These are phyloP conservation scores for Daphne laureola DNA, from an alignment of 441 rosid genomes.

Conservation along the genomic window DNA sequence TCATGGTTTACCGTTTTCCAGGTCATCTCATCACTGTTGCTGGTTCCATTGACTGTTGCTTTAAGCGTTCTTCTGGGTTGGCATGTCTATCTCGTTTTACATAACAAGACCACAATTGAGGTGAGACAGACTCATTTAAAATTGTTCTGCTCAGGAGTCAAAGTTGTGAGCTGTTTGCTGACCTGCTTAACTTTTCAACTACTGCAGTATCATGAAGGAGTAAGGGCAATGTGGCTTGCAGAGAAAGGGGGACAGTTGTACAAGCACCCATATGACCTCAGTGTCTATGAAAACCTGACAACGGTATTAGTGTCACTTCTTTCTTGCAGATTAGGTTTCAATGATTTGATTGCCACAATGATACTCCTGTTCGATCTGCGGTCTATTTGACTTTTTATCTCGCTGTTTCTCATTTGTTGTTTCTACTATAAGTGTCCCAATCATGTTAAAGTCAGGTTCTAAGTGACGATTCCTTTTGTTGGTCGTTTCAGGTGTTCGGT, in stretches of 20 bases:
- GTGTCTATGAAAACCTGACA: slow-evolving; percentile 63
- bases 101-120: slow-evolving; percentile 91
- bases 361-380: no score
- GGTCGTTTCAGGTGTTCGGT: slow-evolving; percentile 59
- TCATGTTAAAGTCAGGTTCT: background rate
- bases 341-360: background rate
- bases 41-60: slow-evolving; percentile 54
- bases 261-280: slow-evolving; percentile 83
- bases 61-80: slow-evolving; percentile 73
- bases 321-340: background rate
- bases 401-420: no score
- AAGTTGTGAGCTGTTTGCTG: background rate
- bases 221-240: slow-evolving; percentile 91
- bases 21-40: slow-evolving; percentile 69
- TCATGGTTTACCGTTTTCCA: slow-evolving; percentile 22
- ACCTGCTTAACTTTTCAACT: slow-evolving; percentile 1
- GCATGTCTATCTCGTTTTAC: slow-evolving; percentile 77
- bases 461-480: background rate
- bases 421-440: no score
- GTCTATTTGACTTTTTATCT: no score
- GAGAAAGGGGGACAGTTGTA: slow-evolving; percentile 79
- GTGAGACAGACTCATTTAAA: slow-evolving; percentile 18
- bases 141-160: background rate
- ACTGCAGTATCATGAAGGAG: slow-evolving; percentile 84
- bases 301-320: slow-evolving; percentile 29